Base-by-base conservation (phyloP, 192 early-diverging fungal genomes). In the Podila horticola region DNA sequence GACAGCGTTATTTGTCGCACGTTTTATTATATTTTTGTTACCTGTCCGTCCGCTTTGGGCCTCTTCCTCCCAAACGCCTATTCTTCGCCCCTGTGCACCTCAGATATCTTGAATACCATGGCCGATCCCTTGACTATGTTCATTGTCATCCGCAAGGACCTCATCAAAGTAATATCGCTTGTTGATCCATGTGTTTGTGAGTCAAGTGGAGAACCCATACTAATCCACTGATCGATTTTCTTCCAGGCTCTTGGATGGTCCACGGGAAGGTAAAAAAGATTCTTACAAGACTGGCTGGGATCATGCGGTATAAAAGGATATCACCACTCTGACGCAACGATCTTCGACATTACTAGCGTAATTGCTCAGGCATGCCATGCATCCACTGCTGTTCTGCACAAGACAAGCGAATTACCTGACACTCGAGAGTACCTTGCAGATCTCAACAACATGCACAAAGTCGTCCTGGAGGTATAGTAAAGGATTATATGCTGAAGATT, bases 291-390 rank as follows among this genome's bases (percentile, higher is more conserved):
- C 20, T 22, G n/a, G 24, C 10, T 6, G 22, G 22, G 24, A 55
- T 22, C 52, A 55, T 24, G 52, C 22, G 8, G 24, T 55, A 12
- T 22, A 55, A 24, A 9, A 26, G 20, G 24, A 24, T 0, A 24
- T 55, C 24, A 55, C 20, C 52, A 55, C 20, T 45, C 41, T 45
- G 24, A 55, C 6, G 24, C 24, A 26, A 11, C 5, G 17, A 22
- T 55, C 52, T 48, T 52, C n/a, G 45, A 48, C 52, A 2, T 36
- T 61, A 11, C 6, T 59, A 93, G 93, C 72, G 84, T 95, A 17
- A 89, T 95, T 34, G 75, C 91, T 22, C 94, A 95, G 67, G 94
- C 92, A 5, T 90, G 91, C 68, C 94, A 95, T 64, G 93, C 91
- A 3, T 75, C 90, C 10, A 88, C 88, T 4, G 91, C 92, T 31